phyloP scores from a whole-genome alignment of 176 grass and related monocot species.

The Oryza coarctata region DNA sequence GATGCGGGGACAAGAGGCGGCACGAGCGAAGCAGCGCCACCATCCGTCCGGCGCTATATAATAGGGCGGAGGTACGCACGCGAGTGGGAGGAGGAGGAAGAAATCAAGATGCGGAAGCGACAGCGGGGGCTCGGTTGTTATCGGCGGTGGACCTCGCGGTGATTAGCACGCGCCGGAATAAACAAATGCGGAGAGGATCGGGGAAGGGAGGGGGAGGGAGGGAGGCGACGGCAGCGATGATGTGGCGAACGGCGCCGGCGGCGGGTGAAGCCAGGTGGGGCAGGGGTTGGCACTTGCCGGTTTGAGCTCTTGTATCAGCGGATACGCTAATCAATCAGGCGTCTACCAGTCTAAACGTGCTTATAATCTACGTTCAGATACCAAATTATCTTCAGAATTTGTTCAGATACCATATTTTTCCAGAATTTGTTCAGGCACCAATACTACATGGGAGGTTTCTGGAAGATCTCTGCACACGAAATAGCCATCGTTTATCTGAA shows the following conservation, averaged over 20 bases:
- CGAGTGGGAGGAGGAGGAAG: background rate
- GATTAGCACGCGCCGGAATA: background rate
- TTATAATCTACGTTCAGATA: background rate
- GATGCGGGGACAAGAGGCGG: constrained; percentile 27
- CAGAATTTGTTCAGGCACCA: background rate
- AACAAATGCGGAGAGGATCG: background rate
- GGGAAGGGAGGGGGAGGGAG: no score
- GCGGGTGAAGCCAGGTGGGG: background rate
- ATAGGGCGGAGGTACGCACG: background rate
- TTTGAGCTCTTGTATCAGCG: background rate
- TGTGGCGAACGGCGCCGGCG: background rate
- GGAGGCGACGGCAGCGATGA: constrained; percentile 4
- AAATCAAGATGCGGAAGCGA: background rate
- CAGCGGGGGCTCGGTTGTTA: constrained; percentile 8
- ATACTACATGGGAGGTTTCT: background rate
- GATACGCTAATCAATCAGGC: background rate
- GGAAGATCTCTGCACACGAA: background rate
- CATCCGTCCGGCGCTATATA: constrained; percentile 39
- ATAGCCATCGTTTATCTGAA: background rate
- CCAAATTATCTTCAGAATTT: background rate
- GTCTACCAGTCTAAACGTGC: background rate
- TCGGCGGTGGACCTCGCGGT: constrained; percentile 23
- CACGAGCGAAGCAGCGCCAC: constrained; percentile 13
- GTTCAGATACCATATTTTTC: background rate
- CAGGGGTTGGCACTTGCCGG: background rate